Conservation (phyloP, 495 filamentous ascomycete species). For the Achaetomiella virescens region DNA sequence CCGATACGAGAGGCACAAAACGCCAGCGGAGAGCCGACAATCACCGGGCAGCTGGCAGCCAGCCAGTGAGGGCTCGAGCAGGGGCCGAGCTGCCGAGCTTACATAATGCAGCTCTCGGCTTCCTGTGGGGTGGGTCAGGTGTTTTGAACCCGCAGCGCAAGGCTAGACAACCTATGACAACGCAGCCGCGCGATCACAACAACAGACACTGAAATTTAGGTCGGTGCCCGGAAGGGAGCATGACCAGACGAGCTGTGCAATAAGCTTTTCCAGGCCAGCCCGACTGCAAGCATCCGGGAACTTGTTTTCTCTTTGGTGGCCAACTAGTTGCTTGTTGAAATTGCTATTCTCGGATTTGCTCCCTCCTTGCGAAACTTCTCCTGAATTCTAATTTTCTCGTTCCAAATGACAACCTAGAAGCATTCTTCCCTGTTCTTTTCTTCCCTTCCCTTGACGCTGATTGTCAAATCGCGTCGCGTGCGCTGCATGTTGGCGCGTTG, state of each 20-base stretch:
- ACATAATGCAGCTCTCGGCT: slow-evolving; percentile 1
- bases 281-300: neutral
- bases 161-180: neutral
- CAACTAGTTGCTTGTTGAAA: neutral
- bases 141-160: neutral
- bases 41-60: slow-evolving; percentile 10
- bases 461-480: slow-evolving; percentile 9
- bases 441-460: neutral
- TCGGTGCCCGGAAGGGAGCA: neutral
- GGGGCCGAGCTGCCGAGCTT: slow-evolving; percentile 18
- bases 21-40: slow-evolving; percentile 11
- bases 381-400: too few species aligned
- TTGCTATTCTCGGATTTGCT: neutral
- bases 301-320: neutral
- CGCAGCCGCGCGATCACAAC: neutral
- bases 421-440: neutral
- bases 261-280: neutral
- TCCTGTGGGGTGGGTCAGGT: neutral
- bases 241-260: neutral
- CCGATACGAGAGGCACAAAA: slow-evolving; percentile 2
- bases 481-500: slow-evolving; percentile 11
- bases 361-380: too few species aligned
- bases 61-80: slow-evolving; percentile 1
- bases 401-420: too few species aligned
- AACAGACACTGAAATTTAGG: neutral